Evolutionary conservation across 352 stramenopile genomes (phyloP).

Genomic region (Vaucheria bursata): DNA sequence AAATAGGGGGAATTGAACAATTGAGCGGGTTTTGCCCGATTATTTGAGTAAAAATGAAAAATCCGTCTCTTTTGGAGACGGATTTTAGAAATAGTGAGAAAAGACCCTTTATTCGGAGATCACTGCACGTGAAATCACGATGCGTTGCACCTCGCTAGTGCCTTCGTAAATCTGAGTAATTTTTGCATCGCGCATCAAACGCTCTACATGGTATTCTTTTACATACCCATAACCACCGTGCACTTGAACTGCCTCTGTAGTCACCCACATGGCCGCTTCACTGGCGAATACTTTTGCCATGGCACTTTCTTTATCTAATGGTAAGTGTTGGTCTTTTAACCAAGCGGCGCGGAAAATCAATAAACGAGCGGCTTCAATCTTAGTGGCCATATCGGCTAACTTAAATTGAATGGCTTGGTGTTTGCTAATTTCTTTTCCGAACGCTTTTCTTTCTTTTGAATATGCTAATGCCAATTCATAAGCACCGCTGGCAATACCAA

Average conservation of each 20-base stretch:
- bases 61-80: too few species aligned
- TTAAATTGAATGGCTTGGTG: constrained; percentile 75
- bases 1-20: too few species aligned
- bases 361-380: constrained; percentile 80
- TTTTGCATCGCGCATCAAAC: constrained; percentile 88
- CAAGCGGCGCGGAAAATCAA: constrained; percentile 84
- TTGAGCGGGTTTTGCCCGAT: too few species aligned
- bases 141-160: constrained; percentile 90
- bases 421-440: constrained; percentile 80
- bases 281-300: constrained; percentile 92
- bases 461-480: too few species aligned
- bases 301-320: constrained; percentile 79
- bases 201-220: constrained; percentile 88
- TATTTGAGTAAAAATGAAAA: too few species aligned
- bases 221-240: constrained; percentile 77
- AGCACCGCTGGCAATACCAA: too few species aligned
- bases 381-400: constrained; percentile 80
- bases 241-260: constrained; percentile 94
- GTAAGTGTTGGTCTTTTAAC: constrained; percentile 76
- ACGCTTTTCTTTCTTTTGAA: constrained; percentile 81
- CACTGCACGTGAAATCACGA: too few species aligned
- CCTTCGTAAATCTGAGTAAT: constrained; percentile 96
- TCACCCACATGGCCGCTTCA: constrained; percentile 90
- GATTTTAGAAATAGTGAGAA: too few species aligned
- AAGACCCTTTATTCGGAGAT: too few species aligned